Conservation (phyloP, 495 filamentous ascomycete species). For the Aspergillus cavernicola region DNA sequence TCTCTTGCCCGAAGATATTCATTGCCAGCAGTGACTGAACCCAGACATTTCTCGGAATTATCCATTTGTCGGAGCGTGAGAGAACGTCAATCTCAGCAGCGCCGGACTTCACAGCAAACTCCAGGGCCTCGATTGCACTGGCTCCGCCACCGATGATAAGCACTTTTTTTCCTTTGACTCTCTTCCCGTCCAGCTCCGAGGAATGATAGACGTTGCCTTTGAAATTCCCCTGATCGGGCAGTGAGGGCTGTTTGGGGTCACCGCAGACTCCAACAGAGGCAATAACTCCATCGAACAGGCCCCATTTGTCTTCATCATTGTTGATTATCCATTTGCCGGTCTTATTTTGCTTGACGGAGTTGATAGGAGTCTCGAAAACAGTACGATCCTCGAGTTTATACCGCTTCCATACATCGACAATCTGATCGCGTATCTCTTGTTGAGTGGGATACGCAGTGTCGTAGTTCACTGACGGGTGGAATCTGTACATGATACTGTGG, state of each 20-base stretch:
- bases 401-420: slow-evolving; percentile 67
- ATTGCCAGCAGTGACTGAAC: slow-evolving; percentile 69
- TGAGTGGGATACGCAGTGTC: slow-evolving; percentile 70
- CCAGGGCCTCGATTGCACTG: slow-evolving; percentile 77
- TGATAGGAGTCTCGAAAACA: slow-evolving; percentile 64
- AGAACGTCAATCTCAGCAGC: slow-evolving; percentile 69
- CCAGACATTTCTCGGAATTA: slow-evolving; percentile 75
- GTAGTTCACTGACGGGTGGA: slow-evolving; percentile 76
- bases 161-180: slow-evolving; percentile 67
- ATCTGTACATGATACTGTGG: slow-evolving; percentile 84
- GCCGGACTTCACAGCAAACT: slow-evolving; percentile 66
- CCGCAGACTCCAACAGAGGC: slow-evolving; percentile 77
- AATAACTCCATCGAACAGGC: slow-evolving; percentile 74
- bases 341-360: slow-evolving; percentile 63
- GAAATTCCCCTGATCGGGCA: slow-evolving; percentile 64
- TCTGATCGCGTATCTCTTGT: slow-evolving; percentile 66
- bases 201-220: slow-evolving; percentile 69
- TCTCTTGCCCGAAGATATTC: slow-evolving; percentile 79
- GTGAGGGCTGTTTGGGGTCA: slow-evolving; percentile 64
- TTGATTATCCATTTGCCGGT: slow-evolving; percentile 79
- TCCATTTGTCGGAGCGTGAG: slow-evolving; percentile 81
- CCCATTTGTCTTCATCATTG: slow-evolving; percentile 61
- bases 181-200: slow-evolving; percentile 64
- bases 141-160: slow-evolving; percentile 77
- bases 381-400: slow-evolving; percentile 71